phyloP scores from a whole-genome alignment of 2,329 filamentous ascomycete genomes.

The Calonectria pseudoturangicola region DNA sequence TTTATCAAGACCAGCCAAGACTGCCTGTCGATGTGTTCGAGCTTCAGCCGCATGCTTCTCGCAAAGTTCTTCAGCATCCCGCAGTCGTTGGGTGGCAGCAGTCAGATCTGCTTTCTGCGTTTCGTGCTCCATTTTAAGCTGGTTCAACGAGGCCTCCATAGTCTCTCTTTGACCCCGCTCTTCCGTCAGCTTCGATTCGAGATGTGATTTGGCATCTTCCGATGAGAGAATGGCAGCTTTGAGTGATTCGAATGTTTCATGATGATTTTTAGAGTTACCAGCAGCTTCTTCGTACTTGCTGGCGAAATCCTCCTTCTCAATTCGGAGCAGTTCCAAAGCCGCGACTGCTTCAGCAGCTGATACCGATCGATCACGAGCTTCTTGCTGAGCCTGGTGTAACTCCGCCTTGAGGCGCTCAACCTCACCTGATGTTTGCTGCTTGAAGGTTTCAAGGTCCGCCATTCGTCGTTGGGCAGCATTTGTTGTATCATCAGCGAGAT shows the following conservation, averaged over 20 bases:
- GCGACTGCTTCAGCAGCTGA: slow-evolving; percentile 85
- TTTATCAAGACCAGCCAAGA: slow-evolving; percentile 88
- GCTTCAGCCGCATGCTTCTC: slow-evolving; percentile 93
- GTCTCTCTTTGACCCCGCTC: slow-evolving; percentile 85
- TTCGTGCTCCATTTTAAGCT: slow-evolving; percentile 89
- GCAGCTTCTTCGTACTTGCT: slow-evolving; percentile 80
- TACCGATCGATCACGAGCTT: slow-evolving; percentile 88
- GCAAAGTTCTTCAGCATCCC: slow-evolving; percentile 90
- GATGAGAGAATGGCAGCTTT: slow-evolving; percentile 87
- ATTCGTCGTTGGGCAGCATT: slow-evolving; percentile 89
- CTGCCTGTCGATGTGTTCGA: slow-evolving; percentile 86
- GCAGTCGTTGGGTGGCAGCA: slow-evolving; percentile 81
- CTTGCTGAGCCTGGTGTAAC: slow-evolving; percentile 85
- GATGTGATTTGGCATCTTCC: slow-evolving; percentile 81
- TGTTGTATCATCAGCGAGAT: slow-evolving; percentile 91
- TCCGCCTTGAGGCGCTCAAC: slow-evolving; percentile 90
- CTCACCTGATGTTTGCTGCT: slow-evolving; percentile 89
- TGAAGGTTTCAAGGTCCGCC: slow-evolving; percentile 87
- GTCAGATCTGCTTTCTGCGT: slow-evolving; percentile 86
- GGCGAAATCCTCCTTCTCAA: slow-evolving; percentile 89
- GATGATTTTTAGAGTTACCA: slow-evolving; percentile 81
- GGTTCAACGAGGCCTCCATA: slow-evolving; percentile 84
- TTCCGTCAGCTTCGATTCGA: slow-evolving; percentile 89
- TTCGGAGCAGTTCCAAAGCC: slow-evolving; percentile 82
- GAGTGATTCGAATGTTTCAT: slow-evolving; percentile 82